Base-by-base conservation (phyloP, 495 filamentous ascomycete genomes). In the Penicillium fimorum region DNA sequence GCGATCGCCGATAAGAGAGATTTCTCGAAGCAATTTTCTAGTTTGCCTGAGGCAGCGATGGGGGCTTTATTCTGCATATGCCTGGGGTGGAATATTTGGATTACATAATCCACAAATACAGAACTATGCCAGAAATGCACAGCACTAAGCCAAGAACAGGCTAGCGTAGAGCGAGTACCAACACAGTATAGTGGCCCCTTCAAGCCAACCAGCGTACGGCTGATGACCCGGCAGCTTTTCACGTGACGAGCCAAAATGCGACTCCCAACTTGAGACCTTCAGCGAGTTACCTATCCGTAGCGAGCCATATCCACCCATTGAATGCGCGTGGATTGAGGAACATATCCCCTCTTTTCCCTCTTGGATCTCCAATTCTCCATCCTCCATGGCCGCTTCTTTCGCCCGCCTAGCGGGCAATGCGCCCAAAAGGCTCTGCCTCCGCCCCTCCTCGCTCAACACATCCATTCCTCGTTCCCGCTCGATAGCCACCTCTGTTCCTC, bases 401-500 rank as follows among this genome's bases (percentile, higher is more conserved):
- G 70, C 82, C 67, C 86, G 87, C 71, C 74, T 89, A 53, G 79
- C 77, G 69, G 73, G 81, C 70, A 79, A 78, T 74, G 78, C 81
- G 70, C 79, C 82, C 68, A 86, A 85, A 77, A 83, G 83, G 67
- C 80, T 89, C 54, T 85, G 78, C 64, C 73, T 82, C 62, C 78
- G 76, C 72, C 73, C 77, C 73, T 79, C 76, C 58, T 52, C 71
- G 44, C 49, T 68, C 61, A 71, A 71, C 68, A 72, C 69, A 55
- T 61, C 69, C 50, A 61, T 73, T 60, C 67, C 72, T 67, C 67
- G 70, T 59, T 71, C 74, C 56, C 84, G 90, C 61, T 81, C 84
- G 61, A 84, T 96, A 73, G 83, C 89, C 61, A 81, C 83, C 61
- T 80, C 89, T 25, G 73, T 80, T 38, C 76, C 86, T 60, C 86